Evolutionary conservation across 2,329 filamentous ascomycete species (phyloP).

Genomic region (Endothia cerciana): DNA sequence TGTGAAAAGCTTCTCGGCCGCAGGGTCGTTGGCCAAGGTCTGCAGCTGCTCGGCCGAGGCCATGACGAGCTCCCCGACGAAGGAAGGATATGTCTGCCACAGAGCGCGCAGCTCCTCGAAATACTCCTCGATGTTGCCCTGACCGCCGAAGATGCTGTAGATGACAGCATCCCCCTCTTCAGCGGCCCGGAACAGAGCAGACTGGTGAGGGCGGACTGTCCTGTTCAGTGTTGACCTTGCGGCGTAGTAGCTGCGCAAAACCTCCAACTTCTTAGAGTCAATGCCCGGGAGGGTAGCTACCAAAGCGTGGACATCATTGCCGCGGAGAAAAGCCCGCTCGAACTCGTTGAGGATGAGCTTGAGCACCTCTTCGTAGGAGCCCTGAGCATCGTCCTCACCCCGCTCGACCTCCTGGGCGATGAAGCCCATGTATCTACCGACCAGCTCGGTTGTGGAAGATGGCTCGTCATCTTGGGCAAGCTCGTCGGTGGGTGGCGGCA

Average conservation of each 20-base stretch:
- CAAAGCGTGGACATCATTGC: slow-evolving; percentile 94
- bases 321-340: slow-evolving; percentile 89
- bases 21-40: slow-evolving; percentile 77
- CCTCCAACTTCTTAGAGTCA: slow-evolving; percentile 86
- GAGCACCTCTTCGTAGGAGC: slow-evolving; percentile 89
- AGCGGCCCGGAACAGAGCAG: slow-evolving; percentile 86
- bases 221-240: slow-evolving; percentile 83
- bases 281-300: slow-evolving; percentile 87
- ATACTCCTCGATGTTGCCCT: slow-evolving; percentile 99
- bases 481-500: slow-evolving; percentile 93
- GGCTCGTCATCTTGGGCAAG: slow-evolving; percentile 98
- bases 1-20: slow-evolving; percentile 91
- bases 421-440: slow-evolving; percentile 91
- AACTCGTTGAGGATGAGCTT: slow-evolving; percentile 95
- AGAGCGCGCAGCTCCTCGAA: slow-evolving; percentile 96
- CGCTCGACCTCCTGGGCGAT: slow-evolving; percentile 88
- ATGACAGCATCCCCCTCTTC: slow-evolving; percentile 81
- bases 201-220: slow-evolving; percentile 89
- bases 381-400: slow-evolving; percentile 85
- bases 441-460: slow-evolving; percentile 90
- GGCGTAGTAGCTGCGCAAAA: slow-evolving; percentile 89
- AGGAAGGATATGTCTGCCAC: slow-evolving; percentile 87
- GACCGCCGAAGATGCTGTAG: slow-evolving; percentile 94
- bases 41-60: slow-evolving; percentile 87
- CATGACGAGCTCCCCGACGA: slow-evolving; percentile 83